phyloP scores from a whole-genome alignment of 169 alveolate species.

The Sarcocystis neurona region DNA sequence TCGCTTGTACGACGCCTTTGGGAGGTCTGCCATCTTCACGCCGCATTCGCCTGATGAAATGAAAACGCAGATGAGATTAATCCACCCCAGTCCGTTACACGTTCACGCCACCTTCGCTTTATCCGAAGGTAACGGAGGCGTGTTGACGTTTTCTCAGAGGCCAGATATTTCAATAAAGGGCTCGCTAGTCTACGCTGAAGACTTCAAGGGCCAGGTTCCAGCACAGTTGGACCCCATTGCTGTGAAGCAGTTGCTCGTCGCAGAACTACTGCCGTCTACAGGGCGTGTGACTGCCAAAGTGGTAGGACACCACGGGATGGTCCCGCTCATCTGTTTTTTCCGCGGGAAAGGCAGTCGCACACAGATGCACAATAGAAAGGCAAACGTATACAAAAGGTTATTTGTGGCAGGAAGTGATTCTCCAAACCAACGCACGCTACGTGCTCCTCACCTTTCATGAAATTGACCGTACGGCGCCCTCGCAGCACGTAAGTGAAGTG shows the following conservation, averaged over 20 bases:
- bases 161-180: conserved; percentile 50
- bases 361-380: no score
- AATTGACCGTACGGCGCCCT: no score
- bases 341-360: no score
- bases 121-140: neutral
- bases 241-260: conserved; percentile 46
- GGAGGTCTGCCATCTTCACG: neutral
- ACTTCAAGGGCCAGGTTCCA: conserved; percentile 23
- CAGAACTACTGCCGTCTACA: conserved; percentile 6
- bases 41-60: no score
- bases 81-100: conserved; percentile 13
- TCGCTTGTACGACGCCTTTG: conserved; percentile 1
- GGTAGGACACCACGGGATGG: no score
- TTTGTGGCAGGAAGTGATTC: no score
- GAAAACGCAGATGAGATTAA: no score
- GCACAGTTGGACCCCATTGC: conserved; percentile 49
- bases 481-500: no score
- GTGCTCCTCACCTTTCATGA: no score
- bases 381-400: no score
- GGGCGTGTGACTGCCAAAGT: conserved; percentile 52
- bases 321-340: no score
- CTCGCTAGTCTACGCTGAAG: conserved; percentile 41
- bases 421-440: no score
- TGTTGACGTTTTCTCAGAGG: neutral
- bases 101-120: conserved; percentile 4